Percentiles rank a stretch among this genome's conserved stretches.
Evolutionary conservation across 2,329 filamentous ascomycete genomes (phyloP).

Genomic region (Aspergillus terreus): DNA sequence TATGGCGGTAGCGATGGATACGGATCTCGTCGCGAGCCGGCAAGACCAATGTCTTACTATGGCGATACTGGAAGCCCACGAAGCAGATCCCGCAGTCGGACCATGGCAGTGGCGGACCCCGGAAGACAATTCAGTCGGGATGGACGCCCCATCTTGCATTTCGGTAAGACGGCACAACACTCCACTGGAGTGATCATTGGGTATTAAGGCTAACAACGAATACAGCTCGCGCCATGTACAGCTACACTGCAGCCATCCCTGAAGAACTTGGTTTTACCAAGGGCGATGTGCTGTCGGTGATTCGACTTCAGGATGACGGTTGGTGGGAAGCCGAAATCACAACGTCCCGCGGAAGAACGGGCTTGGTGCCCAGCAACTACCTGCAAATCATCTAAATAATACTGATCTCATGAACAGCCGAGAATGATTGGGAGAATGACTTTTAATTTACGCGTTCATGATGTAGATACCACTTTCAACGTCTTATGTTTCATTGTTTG

Average conservation of each 20-base stretch:
- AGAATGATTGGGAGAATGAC: slow-evolving; percentile 9
- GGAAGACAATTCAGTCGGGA: slow-evolving; percentile 73
- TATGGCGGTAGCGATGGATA: slow-evolving; percentile 47
- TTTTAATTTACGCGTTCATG: slow-evolving; percentile 15
- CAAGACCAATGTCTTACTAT: slow-evolving; percentile 48
- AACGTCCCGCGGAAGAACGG: slow-evolving; percentile 44
- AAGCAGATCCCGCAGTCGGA: slow-evolving; percentile 67
- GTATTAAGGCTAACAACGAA: slow-evolving; percentile 15
- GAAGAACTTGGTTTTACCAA: slow-evolving; percentile 92
- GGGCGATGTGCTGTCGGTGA: slow-evolving; percentile 82
- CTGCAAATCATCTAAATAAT: slow-evolving; percentile 52
- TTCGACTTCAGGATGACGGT: slow-evolving; percentile 91
- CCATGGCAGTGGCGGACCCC: slow-evolving; percentile 71
- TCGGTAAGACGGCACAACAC: slow-evolving; percentile 63
- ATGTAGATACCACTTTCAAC: slow-evolving; percentile 18
- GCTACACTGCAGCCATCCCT: slow-evolving; percentile 90
- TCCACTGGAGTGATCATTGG: background rate
- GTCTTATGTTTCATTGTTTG: background rate
- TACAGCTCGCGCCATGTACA: slow-evolving; percentile 85
- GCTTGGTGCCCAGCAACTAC: slow-evolving; percentile 66
- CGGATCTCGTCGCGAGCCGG: slow-evolving; percentile 38
- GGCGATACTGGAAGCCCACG: slow-evolving; percentile 46
- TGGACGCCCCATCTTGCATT: slow-evolving; percentile 84
- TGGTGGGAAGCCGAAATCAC: slow-evolving; percentile 99
- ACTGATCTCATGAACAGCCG: slow-evolving; percentile 23